These are phyloP conservation scores for Ricinus communis DNA, from an alignment of 345 rosid species.

Conservation along the genomic window DNA sequence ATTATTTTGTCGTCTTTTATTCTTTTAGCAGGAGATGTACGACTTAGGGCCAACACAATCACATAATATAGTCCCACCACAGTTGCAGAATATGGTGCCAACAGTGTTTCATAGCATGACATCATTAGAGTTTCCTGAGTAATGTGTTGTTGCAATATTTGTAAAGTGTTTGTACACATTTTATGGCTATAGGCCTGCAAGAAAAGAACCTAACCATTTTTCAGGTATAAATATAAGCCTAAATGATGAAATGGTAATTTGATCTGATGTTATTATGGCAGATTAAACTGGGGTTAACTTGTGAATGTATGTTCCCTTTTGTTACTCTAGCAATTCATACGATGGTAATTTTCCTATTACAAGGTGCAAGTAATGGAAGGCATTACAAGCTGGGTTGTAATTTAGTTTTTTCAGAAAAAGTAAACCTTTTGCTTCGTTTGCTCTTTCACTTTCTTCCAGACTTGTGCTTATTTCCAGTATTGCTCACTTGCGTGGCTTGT, in stretches of 20 bases:
- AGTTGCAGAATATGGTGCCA: conserved; percentile 54
- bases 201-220: background rate
- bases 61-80: conserved; percentile 46
- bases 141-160: conserved; percentile 12
- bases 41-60: conserved; percentile 46
- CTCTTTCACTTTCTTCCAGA: no score
- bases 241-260: background rate
- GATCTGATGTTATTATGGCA: no score
- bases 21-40: conserved; percentile 46
- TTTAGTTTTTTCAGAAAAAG: no score
- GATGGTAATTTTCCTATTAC: no score
- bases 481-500: no score
- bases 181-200: background rate
- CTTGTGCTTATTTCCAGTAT: no score
- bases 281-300: no score
- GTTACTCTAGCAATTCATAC: no score
- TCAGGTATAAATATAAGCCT: background rate
- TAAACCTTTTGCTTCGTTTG: no score
- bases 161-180: conserved; percentile 25
- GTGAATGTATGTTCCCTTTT: no score
- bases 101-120: conserved; percentile 48
- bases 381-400: no score
- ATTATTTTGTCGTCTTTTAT: conserved; percentile 1
- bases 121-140: conserved; percentile 49
- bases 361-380: no score